Base-by-base conservation (phyloP, 1,284 basidiomycete genomes). In the Pseudozyma sp. region DNA sequence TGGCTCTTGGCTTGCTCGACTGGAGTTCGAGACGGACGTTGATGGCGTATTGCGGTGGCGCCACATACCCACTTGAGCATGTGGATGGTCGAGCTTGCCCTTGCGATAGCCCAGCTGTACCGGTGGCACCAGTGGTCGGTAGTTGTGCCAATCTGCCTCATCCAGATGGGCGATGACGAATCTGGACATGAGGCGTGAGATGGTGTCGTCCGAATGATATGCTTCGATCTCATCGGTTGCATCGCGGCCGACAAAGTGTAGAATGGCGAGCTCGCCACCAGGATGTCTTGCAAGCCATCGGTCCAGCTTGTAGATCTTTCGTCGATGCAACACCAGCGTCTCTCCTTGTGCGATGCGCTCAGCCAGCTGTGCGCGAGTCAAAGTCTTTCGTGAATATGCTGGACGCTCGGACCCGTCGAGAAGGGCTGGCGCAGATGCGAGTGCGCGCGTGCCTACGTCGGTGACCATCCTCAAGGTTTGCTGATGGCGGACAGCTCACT, bases 191-290 rank as follows among this genome's bases (percentile, higher is more conserved):
- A 68, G 66, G 29, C 86, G 86, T 55, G 90, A 86, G 31, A 88
- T 78, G 44, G 94, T 92, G 54, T 87, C 85, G 35, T 90, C 88
- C 1, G 88, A 87, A 84, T 99, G 96, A 86, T 94, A 98, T 11
- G 94, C 96, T 71, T 94, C 90, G 48, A 98, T 92, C 85, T 99
- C 96, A 86, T 97, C 93, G 4, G 91, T 90, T 0, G 94, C 96
- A 84, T 99, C 95, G 53, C 96, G 89, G 3, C 97, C 97, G 34
- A 97, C 91, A 82, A 96, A 98, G 86, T 99, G 97, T 31, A 97
- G 90, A 68, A 99, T 90, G 17, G 94, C 89, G 50, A 97, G 90
- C 13, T 90, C 86, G 56, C 96, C 95, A 45, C 96, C 97, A 0
- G 96, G 96, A 84, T 99, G 97, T 4, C 88, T 87, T 4, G 88